Evolutionary conservation across 2,329 filamentous ascomycete species (phyloP), one percentile per base, ranked within the genome.

Genomic region (Keithomyces neogunnii): DNA sequence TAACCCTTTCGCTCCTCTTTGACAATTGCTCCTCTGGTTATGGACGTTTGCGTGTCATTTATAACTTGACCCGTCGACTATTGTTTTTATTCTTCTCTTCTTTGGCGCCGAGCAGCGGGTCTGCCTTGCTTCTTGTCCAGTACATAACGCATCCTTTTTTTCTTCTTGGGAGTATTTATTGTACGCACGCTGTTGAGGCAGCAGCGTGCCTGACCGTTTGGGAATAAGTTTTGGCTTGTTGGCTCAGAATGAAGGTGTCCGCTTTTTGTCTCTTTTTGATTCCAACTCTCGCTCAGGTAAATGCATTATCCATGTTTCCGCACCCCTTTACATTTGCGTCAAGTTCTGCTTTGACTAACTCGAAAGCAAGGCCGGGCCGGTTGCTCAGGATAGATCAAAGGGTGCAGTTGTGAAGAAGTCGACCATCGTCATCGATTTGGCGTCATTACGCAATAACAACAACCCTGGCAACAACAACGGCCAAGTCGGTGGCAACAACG

Each of bases 241-340:
- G 48, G 33, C 48, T 50, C 33, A 56, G 31, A 35, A 62, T 60
- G 59, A 59, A 51, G 49, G 51, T 48, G 40, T 33, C 53, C 33
- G 53, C 56, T 40, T 46, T 60, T 46, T 51, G 56, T 40, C 40
- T 56, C 42, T 51, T 60, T 33, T 35, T 57, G 45, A 53, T 56
- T 29, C 53, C 56, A 47, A 52, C 54, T 50, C 47, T 53, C 29
- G 47, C 47, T 47, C 51, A 56, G 53, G 59, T 61, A 56, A 53
- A 54, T 28, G 36, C 8, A 5, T n/a, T n/a, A 4, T 38, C 10
- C 5, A 38, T n/a, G 11, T 38, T 13, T 5, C 5, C 19, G 36
- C 5, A 40, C 26, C 5, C 38, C 19, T 19, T 19, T 19, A 19
- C 19, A 19, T 19, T 19, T 19, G 19, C 19, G 19, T 19, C 19